phyloP scores from a whole-genome alignment of 495 filamentous ascomycete genomes.

The Podospora pseudopauciseta region DNA sequence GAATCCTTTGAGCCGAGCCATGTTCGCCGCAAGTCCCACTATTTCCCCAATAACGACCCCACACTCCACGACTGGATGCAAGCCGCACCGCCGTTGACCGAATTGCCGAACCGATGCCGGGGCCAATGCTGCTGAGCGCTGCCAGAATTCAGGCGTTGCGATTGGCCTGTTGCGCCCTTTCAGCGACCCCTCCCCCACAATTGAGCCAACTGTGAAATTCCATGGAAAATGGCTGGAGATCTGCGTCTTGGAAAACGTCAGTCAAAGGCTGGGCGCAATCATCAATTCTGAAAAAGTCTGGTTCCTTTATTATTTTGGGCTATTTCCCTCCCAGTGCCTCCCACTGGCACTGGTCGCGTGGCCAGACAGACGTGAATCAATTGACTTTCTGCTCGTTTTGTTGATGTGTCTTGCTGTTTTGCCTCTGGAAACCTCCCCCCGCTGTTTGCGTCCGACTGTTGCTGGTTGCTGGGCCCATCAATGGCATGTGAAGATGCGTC shows the following conservation, averaged over 20 bases:
- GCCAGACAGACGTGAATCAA: neutral
- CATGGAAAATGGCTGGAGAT: conserved; percentile 18
- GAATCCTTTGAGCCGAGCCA: conserved; percentile 25
- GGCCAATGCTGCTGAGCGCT: neutral
- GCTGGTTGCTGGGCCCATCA: neutral
- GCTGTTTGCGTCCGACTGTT: neutral
- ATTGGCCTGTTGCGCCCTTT: neutral
- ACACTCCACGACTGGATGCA: neutral
- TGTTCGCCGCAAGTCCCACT: conserved; percentile 10
- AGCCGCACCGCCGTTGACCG: conserved; percentile 19
- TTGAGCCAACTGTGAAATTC: neutral
- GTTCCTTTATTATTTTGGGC: neutral
- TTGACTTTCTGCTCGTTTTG: conserved; percentile 3
- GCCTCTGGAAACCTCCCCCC: neutral
- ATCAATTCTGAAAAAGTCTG: neutral
- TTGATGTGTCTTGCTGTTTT: neutral
- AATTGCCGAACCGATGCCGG: conserved; percentile 33
- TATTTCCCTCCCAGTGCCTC: neutral
- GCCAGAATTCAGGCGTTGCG: neutral
- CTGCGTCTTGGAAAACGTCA: conserved; percentile 23
- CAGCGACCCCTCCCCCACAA: conserved; percentile 21
- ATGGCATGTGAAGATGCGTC: conserved; percentile 24
- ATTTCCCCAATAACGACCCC: neutral
- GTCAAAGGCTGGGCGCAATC: neutral
- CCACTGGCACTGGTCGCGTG: neutral